Evolutionary conservation across 257 asterid species (phyloP).

Genomic region (Scutellaria baicalensis): DNA sequence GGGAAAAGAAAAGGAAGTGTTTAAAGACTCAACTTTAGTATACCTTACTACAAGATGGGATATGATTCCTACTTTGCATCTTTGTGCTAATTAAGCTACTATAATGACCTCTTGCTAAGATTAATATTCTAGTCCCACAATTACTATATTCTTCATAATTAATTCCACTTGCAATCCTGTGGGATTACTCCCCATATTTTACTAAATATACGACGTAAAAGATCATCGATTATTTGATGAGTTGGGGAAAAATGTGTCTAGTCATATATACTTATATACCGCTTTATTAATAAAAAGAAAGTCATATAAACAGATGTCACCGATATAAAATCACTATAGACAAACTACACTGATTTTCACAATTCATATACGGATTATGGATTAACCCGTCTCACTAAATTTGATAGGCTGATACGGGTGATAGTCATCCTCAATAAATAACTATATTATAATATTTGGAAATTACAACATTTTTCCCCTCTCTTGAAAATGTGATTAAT

Average conservation of each 20-base stretch:
- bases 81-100: conserved; percentile 39
- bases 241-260: too few relatives aligned
- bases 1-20: background rate
- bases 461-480: background rate
- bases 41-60: conserved; percentile 20
- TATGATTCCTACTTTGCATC: conserved; percentile 44
- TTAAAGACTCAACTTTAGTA: conserved; percentile 19
- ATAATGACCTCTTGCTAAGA: conserved; percentile 20
- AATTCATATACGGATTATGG: too few relatives aligned
- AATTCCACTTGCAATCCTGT: conserved; percentile 11
- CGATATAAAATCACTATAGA: too few relatives aligned
- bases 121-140: conserved; percentile 22
- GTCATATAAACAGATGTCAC: too few relatives aligned
- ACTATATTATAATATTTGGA: too few relatives aligned
- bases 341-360: too few relatives aligned
- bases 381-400: too few relatives aligned
- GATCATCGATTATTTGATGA: background rate
- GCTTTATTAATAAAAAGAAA: too few relatives aligned
- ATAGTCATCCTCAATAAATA: background rate
- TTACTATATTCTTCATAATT: background rate
- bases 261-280: too few relatives aligned
- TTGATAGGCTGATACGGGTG: too few relatives aligned
- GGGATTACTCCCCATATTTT: background rate
- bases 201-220: background rate
- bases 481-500: conserved; percentile 1